Evolutionary conservation across 2,329 filamentous ascomycete species (phyloP).

Genomic region (Trichoderma asperellum): DNA sequence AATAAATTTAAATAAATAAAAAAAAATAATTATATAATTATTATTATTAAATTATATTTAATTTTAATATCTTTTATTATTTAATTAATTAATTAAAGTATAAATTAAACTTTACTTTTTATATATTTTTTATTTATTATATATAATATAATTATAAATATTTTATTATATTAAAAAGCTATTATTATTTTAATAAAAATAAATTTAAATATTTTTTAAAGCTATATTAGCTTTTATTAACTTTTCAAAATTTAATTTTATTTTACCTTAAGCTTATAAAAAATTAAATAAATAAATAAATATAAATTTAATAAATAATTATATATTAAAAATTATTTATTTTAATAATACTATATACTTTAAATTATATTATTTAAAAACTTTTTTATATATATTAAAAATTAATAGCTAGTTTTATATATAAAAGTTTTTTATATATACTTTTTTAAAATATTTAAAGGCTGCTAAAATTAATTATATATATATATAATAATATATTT

Average conservation of each 20-base stretch:
- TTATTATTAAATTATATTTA: conserved; percentile 9
- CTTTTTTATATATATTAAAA: background rate
- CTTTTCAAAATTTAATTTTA: background rate
- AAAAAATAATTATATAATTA: background rate
- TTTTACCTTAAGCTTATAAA: background rate
- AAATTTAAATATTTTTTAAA: background rate
- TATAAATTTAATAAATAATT: background rate
- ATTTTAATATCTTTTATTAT: background rate
- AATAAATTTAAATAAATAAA: too few relatives aligned
- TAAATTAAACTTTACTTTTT: background rate
- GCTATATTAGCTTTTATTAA: background rate
- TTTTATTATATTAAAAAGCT: background rate
- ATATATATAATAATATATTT: conserved; percentile 14
- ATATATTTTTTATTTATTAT: background rate
- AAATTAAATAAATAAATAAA: background rate
- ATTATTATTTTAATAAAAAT: background rate
- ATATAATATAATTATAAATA: conserved; percentile 3
- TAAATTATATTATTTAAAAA: background rate
- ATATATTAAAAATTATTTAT: conserved; percentile 1
- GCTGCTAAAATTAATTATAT: background rate
- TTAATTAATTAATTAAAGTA: conserved; percentile 2
- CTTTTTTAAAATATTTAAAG: background rate
- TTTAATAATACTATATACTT: background rate
- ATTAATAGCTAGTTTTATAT: too few relatives aligned
- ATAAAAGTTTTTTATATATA: too few relatives aligned